Conservation (phyloP, 2,329 filamentous ascomycete species). For the Aspergillus sclerotialis region DNA sequence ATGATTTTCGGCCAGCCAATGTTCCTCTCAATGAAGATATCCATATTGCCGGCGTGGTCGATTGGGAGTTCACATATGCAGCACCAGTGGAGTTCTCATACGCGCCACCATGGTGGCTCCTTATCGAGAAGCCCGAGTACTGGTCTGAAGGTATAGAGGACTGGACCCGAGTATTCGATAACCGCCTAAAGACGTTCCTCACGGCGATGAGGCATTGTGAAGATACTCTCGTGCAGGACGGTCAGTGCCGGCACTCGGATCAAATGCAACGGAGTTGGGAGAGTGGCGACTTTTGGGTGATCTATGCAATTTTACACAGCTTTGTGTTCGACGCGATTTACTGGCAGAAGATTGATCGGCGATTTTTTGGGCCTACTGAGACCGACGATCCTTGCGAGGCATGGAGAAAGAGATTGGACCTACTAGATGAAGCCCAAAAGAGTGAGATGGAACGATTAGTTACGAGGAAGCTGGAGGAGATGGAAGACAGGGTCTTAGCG, state of each 20-base stretch:
- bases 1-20: constrained; percentile 15
- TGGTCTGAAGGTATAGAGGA: constrained; percentile 14
- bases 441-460: constrained; percentile 8
- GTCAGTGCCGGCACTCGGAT: constrained; percentile 6
- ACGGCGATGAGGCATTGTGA: constrained; percentile 8
- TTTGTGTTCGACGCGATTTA: constrained; percentile 11
- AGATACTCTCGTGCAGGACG: constrained; percentile 5
- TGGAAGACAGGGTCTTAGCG: constrained; percentile 10
- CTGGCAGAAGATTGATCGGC: constrained; percentile 3
- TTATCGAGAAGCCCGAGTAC: constrained; percentile 15
- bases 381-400: neutral
- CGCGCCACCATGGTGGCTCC: constrained; percentile 17
- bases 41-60: constrained; percentile 10
- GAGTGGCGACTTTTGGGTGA: constrained; percentile 9
- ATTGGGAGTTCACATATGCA: constrained; percentile 19
- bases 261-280: constrained; percentile 9
- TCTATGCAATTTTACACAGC: constrained; percentile 7
- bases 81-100: constrained; percentile 14
- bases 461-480: constrained; percentile 10
- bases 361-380: neutral
- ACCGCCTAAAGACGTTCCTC: constrained; percentile 11
- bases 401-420: constrained; percentile 5
- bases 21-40: constrained; percentile 8
- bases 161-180: constrained; percentile 9
- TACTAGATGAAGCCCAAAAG: constrained; percentile 6